Evolutionary conservation across 1,139 yeast genomes (phyloP), one percentile per base, ranked within the genome.

Genomic region (Kodamaea arcana): DNA sequence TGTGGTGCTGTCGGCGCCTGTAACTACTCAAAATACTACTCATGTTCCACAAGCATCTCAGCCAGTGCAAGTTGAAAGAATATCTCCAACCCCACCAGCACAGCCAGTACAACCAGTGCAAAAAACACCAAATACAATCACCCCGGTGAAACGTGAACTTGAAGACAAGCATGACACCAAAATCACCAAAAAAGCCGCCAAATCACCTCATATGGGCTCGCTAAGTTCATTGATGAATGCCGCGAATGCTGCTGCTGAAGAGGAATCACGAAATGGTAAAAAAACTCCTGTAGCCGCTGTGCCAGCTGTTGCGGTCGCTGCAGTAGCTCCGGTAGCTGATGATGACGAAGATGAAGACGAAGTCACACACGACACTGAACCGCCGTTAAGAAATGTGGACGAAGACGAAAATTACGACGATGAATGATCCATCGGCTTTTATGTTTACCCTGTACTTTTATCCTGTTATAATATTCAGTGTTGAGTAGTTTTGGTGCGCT

Each of bases 351-450:
- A 47, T 33, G 54, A 61, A 22, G 62, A 56, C 29, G 57, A 56
- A 30, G 48, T 46, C 32, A 41, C 44, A 17, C 27, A 34, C 6
- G 56, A 51, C 37, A 62, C 65, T 4, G 92, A 82, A 46, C 80
- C 83, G 21, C 87, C 85, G 15, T 78, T 83, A 54, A 72, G 94
- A 51, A 74, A 80, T 46, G 80, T 85, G 17, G 90, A 82, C 34
- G 95, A 84, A 51, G 95, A 85, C 52, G 90, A 83, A 51, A 76
- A 85, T 53, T 85, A 85, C 54, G 95, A 85, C 54, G 94, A 83
- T 39, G 87, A 38, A 26, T 35, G 29, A 28, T 15, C 20, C 6
- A 22, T 29, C 29, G 13, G n/a, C 20, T 8, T 13, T 24, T 30
- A 24, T 24, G 17, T 23, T 24, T 24, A 30, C 10, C 37, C 33